Evolutionary conservation across 2,329 filamentous ascomycete species (phyloP).

Genomic region (Cladosporium sp.): DNA sequence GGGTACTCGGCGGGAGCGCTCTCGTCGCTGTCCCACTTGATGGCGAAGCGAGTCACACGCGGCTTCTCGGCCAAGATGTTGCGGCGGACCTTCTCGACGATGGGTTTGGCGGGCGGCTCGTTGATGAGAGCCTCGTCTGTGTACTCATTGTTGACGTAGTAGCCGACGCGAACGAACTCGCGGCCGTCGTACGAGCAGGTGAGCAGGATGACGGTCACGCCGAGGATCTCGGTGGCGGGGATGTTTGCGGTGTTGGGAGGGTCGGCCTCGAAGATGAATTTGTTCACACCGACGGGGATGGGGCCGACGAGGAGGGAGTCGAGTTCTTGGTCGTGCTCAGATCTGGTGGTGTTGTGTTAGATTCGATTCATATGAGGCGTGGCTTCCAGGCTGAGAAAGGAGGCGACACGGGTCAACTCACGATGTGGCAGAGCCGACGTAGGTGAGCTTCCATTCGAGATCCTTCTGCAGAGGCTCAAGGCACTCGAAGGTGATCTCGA

Average conservation of each 20-base stretch:
- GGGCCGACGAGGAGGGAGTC: constrained; percentile 95
- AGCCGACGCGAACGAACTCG: constrained; percentile 96
- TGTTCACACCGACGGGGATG: constrained; percentile 97
- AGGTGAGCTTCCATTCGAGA: constrained; percentile 98
- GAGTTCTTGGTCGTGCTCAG: constrained; percentile 97
- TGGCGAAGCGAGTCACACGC: constrained; percentile 93
- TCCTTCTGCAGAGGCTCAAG: constrained; percentile 94
- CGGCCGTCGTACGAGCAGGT: constrained; percentile 95
- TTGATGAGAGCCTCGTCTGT: constrained; percentile 84
- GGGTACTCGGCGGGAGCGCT: constrained; percentile 95
- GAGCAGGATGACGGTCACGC: constrained; percentile 94
- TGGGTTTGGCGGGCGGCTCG: constrained; percentile 87
- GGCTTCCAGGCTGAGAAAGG: background rate
- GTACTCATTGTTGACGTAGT: constrained; percentile 99
- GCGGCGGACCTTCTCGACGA: constrained; percentile 87
- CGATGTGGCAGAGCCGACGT: constrained; percentile 97
- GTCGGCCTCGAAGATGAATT: constrained; percentile 96
- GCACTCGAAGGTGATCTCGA: constrained; percentile 99
- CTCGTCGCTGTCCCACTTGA: constrained; percentile 99
- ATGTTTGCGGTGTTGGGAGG: constrained; percentile 88
- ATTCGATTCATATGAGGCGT: background rate
- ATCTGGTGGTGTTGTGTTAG: constrained; percentile 53
- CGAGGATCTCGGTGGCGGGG: constrained; percentile 90
- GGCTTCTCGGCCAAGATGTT: constrained; percentile 97
- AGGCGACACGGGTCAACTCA: constrained; percentile 53